These are phyloP conservation scores for Verbascum thapsus DNA, from an alignment of 257 asterid species.

Conservation along the genomic window DNA sequence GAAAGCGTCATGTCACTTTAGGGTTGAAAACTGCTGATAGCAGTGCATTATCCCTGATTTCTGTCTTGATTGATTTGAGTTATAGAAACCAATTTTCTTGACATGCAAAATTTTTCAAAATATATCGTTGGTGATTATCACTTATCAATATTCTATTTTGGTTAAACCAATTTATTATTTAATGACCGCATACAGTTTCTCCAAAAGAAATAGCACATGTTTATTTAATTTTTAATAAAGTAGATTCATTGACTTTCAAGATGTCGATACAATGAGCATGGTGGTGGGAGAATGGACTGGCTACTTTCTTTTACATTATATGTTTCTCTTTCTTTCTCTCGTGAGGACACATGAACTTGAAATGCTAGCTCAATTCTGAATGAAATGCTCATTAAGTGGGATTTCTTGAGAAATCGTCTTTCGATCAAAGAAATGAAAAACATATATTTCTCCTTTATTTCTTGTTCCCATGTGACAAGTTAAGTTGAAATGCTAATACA, in stretches of 20 bases:
- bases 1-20: constrained; percentile 5
- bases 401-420: neutral
- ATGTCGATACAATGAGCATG: neutral
- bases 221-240: too few species aligned
- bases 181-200: neutral
- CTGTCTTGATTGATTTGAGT: constrained; percentile 1
- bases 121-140: neutral
- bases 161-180: neutral
- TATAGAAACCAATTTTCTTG: neutral
- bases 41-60: neutral
- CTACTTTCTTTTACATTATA: neutral
- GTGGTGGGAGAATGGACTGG: neutral
- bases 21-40: neutral
- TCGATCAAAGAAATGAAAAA: too few species aligned
- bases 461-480: neutral
- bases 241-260: neutral
- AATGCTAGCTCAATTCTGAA: too few species aligned
- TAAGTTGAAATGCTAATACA: neutral
- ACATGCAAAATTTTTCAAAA: neutral
- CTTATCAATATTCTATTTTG: neutral
- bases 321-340: neutral
- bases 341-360: too few species aligned
- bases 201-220: neutral
- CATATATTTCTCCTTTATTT: neutral
- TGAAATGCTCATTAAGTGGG: neutral